Percentiles rank a stretch among this genome's conserved stretches.
These are phyloP conservation scores for Leccinum fallax DNA, from an alignment of 1,284 basidiomycete genomes.

Conservation along the genomic window DNA sequence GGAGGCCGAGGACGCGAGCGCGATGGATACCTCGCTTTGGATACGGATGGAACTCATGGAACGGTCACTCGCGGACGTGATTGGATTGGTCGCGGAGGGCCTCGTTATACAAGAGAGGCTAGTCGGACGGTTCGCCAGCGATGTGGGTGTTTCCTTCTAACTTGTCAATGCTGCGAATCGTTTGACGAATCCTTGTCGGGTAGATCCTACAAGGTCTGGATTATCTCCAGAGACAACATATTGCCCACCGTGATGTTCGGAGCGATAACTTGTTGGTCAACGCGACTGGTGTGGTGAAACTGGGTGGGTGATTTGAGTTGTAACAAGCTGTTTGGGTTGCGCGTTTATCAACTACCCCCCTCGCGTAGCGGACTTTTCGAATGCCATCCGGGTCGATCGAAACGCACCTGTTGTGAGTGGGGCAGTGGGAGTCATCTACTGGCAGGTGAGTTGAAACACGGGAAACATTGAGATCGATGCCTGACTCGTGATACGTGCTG, in stretches of 20 bases:
- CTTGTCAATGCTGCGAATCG: neutral
- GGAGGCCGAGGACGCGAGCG: constrained; percentile 3
- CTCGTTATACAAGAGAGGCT: constrained; percentile 63
- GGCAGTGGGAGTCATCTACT: constrained; percentile 69
- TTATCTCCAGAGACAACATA: constrained; percentile 60
- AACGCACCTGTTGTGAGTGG: constrained; percentile 55
- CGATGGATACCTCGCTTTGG: constrained; percentile 57
- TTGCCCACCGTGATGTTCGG: constrained; percentile 78
- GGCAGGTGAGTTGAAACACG: constrained; percentile 49
- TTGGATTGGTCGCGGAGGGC: constrained; percentile 60
- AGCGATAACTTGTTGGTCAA: constrained; percentile 79
- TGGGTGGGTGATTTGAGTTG: constrained; percentile 52
- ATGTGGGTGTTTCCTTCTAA: constrained; percentile 53
- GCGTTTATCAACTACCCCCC: constrained; percentile 8
- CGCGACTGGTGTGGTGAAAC: constrained; percentile 64
- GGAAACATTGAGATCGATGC: neutral
- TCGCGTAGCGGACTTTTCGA: constrained; percentile 73
- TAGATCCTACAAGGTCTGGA: constrained; percentile 66
- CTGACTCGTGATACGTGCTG: constrained; percentile 14
- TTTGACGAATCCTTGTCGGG: constrained; percentile 1
- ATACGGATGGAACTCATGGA: constrained; percentile 87
- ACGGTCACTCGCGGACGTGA: constrained; percentile 75
- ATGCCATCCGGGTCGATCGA: constrained; percentile 57
- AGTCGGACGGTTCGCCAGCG: constrained; percentile 69
- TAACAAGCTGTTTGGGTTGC: constrained; percentile 1